phyloP scores from a whole-genome alignment of 345 rosid species.

The Aquilaria malaccensis region DNA sequence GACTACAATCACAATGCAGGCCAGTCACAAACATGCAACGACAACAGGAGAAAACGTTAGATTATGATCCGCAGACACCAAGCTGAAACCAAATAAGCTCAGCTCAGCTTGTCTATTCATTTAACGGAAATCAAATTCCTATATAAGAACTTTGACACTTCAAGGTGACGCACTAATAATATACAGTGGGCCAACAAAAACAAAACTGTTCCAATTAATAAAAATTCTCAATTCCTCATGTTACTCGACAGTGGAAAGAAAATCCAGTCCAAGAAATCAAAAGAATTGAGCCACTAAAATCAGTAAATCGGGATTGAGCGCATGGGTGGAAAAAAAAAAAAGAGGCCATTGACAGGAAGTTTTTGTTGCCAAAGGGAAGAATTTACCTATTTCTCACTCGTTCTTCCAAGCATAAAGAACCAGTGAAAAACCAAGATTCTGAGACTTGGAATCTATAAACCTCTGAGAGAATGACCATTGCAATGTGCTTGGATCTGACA shows the following conservation, averaged over 20 bases:
- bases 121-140: neutral
- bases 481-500: constrained; percentile 39
- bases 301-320: constrained; percentile 32
- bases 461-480: constrained; percentile 61
- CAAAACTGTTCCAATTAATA: constrained; percentile 27
- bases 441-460: constrained; percentile 50
- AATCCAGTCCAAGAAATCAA: constrained; percentile 12
- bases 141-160: constrained; percentile 7
- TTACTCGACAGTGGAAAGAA: constrained; percentile 13
- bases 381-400: constrained; percentile 44
- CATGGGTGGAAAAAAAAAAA: constrained; percentile 29
- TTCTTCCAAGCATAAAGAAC: constrained; percentile 88
- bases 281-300: constrained; percentile 23
- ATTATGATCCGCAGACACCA: too few relatives aligned
- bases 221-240: constrained; percentile 15
- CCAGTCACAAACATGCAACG: too few relatives aligned
- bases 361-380: constrained; percentile 38
- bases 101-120: too few relatives aligned
- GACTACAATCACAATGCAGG: too few relatives aligned
- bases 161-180: constrained; percentile 15
- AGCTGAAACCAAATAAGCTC: too few relatives aligned
- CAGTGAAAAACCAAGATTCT: constrained; percentile 68
- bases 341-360: constrained; percentile 37
- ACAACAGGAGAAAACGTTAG: too few relatives aligned
- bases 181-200: constrained; percentile 13